Conservation (phyloP, 116 monocot genomes). For the Papilionanthe hybrid region DNA sequence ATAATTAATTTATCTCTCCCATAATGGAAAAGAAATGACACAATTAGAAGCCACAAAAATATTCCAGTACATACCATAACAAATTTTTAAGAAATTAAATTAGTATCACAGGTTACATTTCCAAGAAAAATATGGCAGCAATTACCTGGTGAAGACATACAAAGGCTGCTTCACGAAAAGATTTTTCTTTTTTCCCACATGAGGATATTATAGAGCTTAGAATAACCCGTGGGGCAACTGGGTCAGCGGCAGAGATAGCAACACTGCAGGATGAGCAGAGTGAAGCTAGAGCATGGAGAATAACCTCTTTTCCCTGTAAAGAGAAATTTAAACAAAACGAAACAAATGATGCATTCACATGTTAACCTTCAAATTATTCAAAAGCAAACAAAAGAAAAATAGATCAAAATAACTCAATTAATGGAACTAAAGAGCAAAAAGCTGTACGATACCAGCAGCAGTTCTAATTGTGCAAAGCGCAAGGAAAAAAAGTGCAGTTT, state of each 20-base stretch:
- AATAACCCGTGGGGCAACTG: slow-evolving; percentile 39
- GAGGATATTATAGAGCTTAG: slow-evolving; percentile 58
- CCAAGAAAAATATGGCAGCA: background rate
- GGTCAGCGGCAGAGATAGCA: slow-evolving; percentile 55
- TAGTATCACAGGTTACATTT: background rate
- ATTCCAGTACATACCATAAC: background rate
- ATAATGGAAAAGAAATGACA: background rate
- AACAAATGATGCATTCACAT: background rate
- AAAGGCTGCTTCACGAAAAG: slow-evolving; percentile 89
- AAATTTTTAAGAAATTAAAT: slow-evolving; percentile 1
- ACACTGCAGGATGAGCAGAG: slow-evolving; percentile 73
- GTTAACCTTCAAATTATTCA: background rate
- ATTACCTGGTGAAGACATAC: slow-evolving; percentile 66
- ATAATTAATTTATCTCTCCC: background rate
- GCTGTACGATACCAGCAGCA: too few relatives aligned
- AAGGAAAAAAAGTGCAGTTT: too few relatives aligned
- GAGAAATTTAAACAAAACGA: background rate
- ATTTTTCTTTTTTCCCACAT: slow-evolving; percentile 78
- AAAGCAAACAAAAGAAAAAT: background rate
- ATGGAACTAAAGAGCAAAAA: too few relatives aligned
- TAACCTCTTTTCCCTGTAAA: slow-evolving; percentile 81
- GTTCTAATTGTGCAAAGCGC: too few relatives aligned
- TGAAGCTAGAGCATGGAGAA: slow-evolving; percentile 63
- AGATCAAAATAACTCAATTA: background rate
- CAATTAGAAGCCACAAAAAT: background rate